Conservation (phyloP, 768 basidiomycete genomes). For the Boletus rubescentipes region DNA sequence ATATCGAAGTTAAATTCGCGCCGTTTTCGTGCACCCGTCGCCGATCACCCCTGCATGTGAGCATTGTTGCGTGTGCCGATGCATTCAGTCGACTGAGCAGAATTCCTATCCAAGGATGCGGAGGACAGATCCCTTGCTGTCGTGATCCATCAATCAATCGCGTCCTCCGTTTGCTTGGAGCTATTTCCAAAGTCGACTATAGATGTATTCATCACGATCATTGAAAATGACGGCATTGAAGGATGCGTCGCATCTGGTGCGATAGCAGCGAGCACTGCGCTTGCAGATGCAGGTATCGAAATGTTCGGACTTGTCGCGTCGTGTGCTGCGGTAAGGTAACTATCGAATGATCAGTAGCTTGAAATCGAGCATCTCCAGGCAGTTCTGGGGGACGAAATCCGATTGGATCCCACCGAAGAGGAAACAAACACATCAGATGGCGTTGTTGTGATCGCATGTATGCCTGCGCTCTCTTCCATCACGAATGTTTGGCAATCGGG, state of each 20-base stretch:
- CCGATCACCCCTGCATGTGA: constrained; percentile 82
- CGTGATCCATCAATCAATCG: constrained; percentile 81
- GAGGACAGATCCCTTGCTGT: constrained; percentile 86
- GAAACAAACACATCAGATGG: constrained; percentile 62
- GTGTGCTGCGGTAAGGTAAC: constrained; percentile 64
- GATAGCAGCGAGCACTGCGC: constrained; percentile 84
- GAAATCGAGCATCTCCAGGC: constrained; percentile 42
- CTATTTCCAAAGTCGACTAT: constrained; percentile 92
- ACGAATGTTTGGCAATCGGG: constrained; percentile 91
- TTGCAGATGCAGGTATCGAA: constrained; percentile 92
- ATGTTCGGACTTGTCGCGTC: constrained; percentile 86
- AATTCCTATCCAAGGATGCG: constrained; percentile 65
- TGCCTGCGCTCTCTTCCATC: constrained; percentile 84
- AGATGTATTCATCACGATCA: constrained; percentile 86
- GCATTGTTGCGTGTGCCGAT: constrained; percentile 25
- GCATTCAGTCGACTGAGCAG: constrained; percentile 1
- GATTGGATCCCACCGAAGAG: constrained; percentile 78
- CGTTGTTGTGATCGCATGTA: constrained; percentile 74
- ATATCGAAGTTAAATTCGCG: constrained; percentile 95
- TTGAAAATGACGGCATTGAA: constrained; percentile 92
- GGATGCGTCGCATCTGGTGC: constrained; percentile 84
- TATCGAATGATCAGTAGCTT: neutral
- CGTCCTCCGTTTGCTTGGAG: constrained; percentile 82
- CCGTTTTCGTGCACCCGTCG: constrained; percentile 85
- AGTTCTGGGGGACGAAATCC: constrained; percentile 53